Conservation (phyloP, 1,139 yeast species). For the Candida labiduridarum region DNA sequence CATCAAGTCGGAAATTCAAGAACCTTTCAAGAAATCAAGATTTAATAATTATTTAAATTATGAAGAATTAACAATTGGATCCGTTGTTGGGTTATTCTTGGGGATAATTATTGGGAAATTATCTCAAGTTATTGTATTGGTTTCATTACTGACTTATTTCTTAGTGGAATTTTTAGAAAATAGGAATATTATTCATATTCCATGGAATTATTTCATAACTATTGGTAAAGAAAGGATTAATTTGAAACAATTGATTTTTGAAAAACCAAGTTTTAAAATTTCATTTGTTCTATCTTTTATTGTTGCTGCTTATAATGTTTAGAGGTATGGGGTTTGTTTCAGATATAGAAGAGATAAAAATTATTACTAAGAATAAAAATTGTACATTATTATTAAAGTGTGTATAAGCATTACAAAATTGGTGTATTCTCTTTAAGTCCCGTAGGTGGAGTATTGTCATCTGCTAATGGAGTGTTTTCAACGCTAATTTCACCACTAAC, state of each 20-base stretch:
- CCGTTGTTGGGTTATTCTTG: slow-evolving; percentile 61
- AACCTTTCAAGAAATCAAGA: slow-evolving; percentile 17
- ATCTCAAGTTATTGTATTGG: slow-evolving; percentile 56
- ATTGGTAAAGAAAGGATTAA: slow-evolving; percentile 52
- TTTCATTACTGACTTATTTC: slow-evolving; percentile 53
- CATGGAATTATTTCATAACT: slow-evolving; percentile 47
- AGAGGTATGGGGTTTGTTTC: slow-evolving; percentile 4
- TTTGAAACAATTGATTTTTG: slow-evolving; percentile 54
- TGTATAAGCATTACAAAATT: neutral
- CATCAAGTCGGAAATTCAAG: slow-evolving; percentile 4
- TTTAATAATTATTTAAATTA: slow-evolving; percentile 53
- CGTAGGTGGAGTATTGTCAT: neutral
- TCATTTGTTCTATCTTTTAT: slow-evolving; percentile 60
- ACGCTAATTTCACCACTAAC: neutral
- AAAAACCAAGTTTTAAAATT: slow-evolving; percentile 66
- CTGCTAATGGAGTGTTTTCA: slow-evolving; percentile 5
- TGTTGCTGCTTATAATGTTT: slow-evolving; percentile 65
- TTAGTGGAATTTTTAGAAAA: slow-evolving; percentile 61
- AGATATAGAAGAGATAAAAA: neutral
- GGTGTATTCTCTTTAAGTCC: slow-evolving; percentile 2
- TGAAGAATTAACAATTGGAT: slow-evolving; percentile 69
- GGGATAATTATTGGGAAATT: slow-evolving; percentile 71
- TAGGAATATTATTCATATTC: slow-evolving; percentile 55
- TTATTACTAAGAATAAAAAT: neutral
- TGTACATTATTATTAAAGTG: neutral